Percentiles rank a stretch among this genome's conserved stretches.
Evolutionary conservation across 805 yeast species (phyloP).

Genomic region (Lipomyces sp.): DNA sequence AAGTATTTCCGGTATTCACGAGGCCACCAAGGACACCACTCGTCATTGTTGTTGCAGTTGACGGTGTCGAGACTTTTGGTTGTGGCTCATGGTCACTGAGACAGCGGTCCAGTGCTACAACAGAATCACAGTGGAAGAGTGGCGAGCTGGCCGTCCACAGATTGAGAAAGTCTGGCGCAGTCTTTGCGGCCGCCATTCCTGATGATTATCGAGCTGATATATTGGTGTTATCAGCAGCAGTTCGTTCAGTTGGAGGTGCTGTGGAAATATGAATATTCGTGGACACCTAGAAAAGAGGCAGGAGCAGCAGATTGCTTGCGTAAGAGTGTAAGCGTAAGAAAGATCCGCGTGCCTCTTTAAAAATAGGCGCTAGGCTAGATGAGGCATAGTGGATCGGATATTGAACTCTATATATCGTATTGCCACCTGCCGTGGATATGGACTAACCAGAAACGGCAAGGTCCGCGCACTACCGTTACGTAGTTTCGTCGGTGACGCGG

Average conservation of each 20-base stretch:
- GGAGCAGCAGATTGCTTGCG: neutral
- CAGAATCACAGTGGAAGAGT: neutral
- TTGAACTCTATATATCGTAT: neutral
- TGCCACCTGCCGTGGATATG: neutral
- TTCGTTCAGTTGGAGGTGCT: neutral
- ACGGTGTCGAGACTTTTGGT: neutral
- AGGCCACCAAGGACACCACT: slow-evolving; percentile 63
- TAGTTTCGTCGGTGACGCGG: neutral
- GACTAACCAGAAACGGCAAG: neutral
- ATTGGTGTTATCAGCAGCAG: neutral
- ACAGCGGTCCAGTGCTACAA: neutral
- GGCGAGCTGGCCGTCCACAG: slow-evolving; percentile 14
- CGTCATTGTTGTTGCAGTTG: neutral
- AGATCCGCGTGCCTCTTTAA: neutral
- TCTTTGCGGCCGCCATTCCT: slow-evolving; percentile 1
- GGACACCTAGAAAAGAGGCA: neutral
- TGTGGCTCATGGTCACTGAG: neutral
- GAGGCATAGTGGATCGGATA: neutral
- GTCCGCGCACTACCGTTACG: neutral
- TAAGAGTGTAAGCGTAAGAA: neutral
- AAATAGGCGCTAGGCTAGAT: neutral
- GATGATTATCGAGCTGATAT: neutral
- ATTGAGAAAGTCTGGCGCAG: slow-evolving; percentile 15
- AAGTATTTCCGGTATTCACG: slow-evolving; percentile 87
- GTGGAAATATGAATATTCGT: neutral